Evolutionary conservation across 441 rosid genomes (phyloP).

Genomic region (Gossypium armourianum): DNA sequence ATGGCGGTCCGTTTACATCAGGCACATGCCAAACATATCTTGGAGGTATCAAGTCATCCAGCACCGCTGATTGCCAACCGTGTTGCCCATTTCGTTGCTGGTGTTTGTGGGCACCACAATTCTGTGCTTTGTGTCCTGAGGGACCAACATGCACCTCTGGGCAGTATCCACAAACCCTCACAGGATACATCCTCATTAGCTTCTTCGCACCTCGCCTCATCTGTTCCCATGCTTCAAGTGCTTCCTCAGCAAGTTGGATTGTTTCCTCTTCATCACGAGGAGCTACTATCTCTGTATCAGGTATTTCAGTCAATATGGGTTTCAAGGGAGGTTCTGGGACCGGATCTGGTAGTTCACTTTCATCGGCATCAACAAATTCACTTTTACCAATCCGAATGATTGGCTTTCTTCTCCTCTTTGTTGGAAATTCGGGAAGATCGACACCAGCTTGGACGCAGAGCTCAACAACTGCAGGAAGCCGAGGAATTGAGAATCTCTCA

Average conservation of each 20-base stretch:
- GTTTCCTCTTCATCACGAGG: conserved; percentile 51
- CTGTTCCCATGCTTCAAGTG: conserved; percentile 60
- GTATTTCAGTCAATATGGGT: conserved; percentile 49
- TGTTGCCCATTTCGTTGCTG: conserved; percentile 92
- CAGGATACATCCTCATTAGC: conserved; percentile 71
- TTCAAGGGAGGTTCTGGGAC: conserved; percentile 35
- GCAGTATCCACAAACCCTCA: conserved; percentile 87
- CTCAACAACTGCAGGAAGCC: conserved; percentile 71
- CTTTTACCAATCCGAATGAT: conserved; percentile 57
- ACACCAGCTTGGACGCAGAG: conserved; percentile 90
- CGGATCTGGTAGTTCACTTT: conserved; percentile 67
- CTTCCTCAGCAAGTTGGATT: conserved; percentile 55
- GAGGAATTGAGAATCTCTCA: conserved; percentile 66
- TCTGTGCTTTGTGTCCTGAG: conserved; percentile 80
- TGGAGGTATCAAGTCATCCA: conserved; percentile 76
- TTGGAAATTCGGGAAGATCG: conserved; percentile 53
- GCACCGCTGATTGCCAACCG: conserved; percentile 85
- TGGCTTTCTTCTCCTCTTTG: conserved; percentile 80
- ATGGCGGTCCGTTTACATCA: conserved; percentile 46
- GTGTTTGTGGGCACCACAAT: conserved; percentile 88
- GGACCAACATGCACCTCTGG: conserved; percentile 82
- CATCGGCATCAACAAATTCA: conserved; percentile 83
- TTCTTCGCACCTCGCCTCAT: conserved; percentile 70
- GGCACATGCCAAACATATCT: conserved; percentile 91
- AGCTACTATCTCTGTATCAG: conserved; percentile 38